A percentile compares a stretch with the other conserved stretches of the same genome.
Conservation (phyloP, 768 basidiomycete genomes). For the Agrocybe pediades region DNA sequence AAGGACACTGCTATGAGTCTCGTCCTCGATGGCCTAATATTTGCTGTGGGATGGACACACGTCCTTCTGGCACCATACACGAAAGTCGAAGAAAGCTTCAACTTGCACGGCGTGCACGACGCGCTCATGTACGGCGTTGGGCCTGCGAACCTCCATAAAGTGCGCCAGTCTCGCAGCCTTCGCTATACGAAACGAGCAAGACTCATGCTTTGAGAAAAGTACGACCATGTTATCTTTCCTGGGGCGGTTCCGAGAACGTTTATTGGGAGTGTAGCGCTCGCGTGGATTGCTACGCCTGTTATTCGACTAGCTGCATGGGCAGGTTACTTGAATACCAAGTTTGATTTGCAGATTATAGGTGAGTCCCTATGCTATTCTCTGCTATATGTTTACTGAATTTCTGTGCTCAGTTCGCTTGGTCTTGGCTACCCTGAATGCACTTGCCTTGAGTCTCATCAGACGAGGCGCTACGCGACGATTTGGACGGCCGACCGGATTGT, state of each 20-base stretch:
- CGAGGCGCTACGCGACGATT: conserved; percentile 65
- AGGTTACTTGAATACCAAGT: conserved; percentile 53
- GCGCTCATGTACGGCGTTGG: conserved; percentile 73
- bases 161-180: conserved; percentile 34
- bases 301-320: conserved; percentile 41
- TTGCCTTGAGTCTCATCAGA: conserved; percentile 63
- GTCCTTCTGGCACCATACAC: conserved; percentile 84
- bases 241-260: conserved; percentile 92
- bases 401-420: conserved; percentile 66
- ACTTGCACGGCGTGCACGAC: conserved; percentile 90
- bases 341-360: conserved; percentile 75
- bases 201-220: conserved; percentile 44
- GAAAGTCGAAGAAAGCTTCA: conserved; percentile 98
- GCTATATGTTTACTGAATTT: not conserved
- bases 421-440: conserved; percentile 66
- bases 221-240: conserved; percentile 87
- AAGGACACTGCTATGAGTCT: conserved; percentile 21
- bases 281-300: conserved; percentile 53
- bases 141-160: conserved; percentile 43
- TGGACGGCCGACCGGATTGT: conserved; percentile 53
- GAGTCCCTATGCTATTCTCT: conserved; percentile 24
- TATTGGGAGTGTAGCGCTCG: conserved; percentile 72
- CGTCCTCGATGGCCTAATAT: conserved; percentile 50
- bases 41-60: conserved; percentile 59
- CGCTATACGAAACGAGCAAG: not conserved